Evolutionary conservation across 1,284 basidiomycete species (phyloP).

Genomic region (Boletus holoroseus): DNA sequence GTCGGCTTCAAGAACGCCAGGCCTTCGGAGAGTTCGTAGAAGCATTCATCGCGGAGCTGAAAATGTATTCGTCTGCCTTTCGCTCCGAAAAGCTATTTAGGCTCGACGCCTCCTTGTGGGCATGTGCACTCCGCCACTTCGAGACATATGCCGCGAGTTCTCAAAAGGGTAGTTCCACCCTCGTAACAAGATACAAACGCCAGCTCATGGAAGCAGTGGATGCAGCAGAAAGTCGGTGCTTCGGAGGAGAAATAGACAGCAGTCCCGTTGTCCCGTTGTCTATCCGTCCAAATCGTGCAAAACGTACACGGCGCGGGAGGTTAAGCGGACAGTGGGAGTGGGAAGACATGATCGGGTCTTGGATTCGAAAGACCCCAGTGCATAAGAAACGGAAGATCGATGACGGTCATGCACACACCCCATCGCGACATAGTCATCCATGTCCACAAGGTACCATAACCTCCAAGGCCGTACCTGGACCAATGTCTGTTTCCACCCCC

Average conservation of each 20-base stretch:
- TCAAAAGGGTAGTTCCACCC: conserved; percentile 15
- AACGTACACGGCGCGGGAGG: conserved; percentile 8
- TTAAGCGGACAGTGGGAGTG: conserved; percentile 39
- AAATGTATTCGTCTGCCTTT: conserved; percentile 35
- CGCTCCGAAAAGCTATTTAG: conserved; percentile 33
- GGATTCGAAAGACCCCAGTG: conserved; percentile 37
- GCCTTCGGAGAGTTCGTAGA: conserved; percentile 16
- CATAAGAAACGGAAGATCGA: conserved; percentile 27
- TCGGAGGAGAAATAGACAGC: conserved; percentile 26
- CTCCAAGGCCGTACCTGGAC: background rate
- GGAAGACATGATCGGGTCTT: conserved; percentile 43
- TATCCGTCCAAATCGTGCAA: conserved; percentile 1
- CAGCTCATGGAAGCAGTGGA: conserved; percentile 45
- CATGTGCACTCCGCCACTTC: conserved; percentile 44
- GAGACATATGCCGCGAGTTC: conserved; percentile 32
- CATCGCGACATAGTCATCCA: background rate
- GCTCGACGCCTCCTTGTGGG: conserved; percentile 52
- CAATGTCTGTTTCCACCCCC: conserved; percentile 1
- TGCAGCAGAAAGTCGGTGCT: conserved; percentile 44
- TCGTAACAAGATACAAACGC: conserved; percentile 34
- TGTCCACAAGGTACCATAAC: background rate
- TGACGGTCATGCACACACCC: conserved; percentile 1
- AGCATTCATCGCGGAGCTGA: conserved; percentile 26
- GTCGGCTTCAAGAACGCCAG: conserved; percentile 10
- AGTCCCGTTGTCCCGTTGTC: conserved; percentile 18